Percentiles rank a stretch among this genome's conserved stretches.
Conservation (phyloP, 139 green algal genomes). For the Chlamydomonas sp. region DNA sequence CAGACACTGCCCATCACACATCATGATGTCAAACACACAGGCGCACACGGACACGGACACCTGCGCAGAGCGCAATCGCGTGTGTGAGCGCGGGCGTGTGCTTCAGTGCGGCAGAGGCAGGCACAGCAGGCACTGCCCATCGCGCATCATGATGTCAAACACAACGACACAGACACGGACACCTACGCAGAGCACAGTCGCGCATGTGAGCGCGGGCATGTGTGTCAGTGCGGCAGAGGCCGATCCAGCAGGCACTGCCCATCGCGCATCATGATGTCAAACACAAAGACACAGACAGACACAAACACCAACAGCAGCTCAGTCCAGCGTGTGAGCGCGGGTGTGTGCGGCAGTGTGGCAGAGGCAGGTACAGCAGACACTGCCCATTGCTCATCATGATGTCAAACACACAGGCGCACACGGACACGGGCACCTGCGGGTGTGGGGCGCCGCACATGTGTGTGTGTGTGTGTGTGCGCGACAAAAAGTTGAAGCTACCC, state of each 20-base stretch:
- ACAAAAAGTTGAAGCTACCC: too few species aligned
- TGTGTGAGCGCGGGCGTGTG: background rate
- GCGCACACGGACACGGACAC: constrained; percentile 61
- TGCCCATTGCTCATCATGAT: constrained; percentile 57
- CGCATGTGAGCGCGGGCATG: background rate
- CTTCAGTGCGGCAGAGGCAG: constrained; percentile 6
- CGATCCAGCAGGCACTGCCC: constrained; percentile 38
- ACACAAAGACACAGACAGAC: constrained; percentile 78
- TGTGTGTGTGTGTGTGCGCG: too few species aligned
- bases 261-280: constrained; percentile 73
- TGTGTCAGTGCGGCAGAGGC: background rate
- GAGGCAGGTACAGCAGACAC: constrained; percentile 25
- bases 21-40: constrained; percentile 84
- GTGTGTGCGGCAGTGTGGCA: background rate
- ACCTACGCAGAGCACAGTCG: background rate
- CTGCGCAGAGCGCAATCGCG: background rate
- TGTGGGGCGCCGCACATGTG: too few species aligned
- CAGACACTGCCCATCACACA: constrained; percentile 50
- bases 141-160: constrained; percentile 76
- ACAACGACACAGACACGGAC: constrained; percentile 66
- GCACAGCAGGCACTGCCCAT: constrained; percentile 44
- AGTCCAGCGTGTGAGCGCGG: background rate
- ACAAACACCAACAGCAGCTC: constrained; percentile 17
- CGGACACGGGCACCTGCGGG: constrained; percentile 31
- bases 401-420: constrained; percentile 89